phyloP scores from a whole-genome alignment of 352 stramenopile species.

The Phytophthora gonapodyides region DNA sequence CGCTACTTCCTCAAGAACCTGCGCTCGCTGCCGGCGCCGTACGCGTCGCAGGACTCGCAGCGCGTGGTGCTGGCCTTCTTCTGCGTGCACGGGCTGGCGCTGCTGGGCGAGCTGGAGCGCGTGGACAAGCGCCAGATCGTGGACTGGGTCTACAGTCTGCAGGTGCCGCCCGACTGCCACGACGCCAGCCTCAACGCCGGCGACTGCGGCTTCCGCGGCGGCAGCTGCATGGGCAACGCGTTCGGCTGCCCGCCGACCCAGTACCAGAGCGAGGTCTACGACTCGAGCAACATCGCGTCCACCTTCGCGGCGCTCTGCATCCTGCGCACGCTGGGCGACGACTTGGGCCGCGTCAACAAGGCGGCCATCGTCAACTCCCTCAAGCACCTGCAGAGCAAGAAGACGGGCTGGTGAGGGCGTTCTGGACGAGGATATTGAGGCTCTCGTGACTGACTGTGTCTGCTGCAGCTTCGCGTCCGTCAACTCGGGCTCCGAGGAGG shows the following conservation, averaged over 20 bases:
- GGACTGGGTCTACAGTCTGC: conserved; percentile 88
- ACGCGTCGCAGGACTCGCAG: conserved; percentile 81
- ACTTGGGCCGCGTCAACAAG: conserved; percentile 79
- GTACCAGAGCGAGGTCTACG: conserved; percentile 76
- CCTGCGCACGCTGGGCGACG: conserved; percentile 83
- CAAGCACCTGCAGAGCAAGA: conserved; percentile 74
- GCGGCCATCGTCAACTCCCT: conserved; percentile 62
- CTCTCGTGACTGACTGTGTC: conserved; percentile 8
- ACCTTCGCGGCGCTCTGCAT: conserved; percentile 87
- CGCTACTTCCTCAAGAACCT: conserved; percentile 87
- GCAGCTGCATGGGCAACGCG: conserved; percentile 64
- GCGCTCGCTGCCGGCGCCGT: conserved; percentile 65
- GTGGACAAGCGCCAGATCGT: conserved; percentile 74
- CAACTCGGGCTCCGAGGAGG: conserved; percentile 76
- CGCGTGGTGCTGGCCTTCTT: conserved; percentile 88
- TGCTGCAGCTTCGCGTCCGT: conserved; percentile 70
- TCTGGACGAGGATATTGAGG: neutral
- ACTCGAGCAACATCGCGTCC: conserved; percentile 85
- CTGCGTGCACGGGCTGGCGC: conserved; percentile 79
- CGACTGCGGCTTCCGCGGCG: conserved; percentile 79
- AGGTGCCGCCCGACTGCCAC: conserved; percentile 70
- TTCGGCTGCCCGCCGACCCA: conserved; percentile 52
- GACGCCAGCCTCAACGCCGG: conserved; percentile 67
- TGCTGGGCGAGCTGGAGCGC: conserved; percentile 78
- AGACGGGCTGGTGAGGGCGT: conserved; percentile 57